Percentiles rank a stretch among this genome's conserved stretches.
These are phyloP conservation scores for Auricularia heimuer DNA, from an alignment of 768 basidiomycete species.

Conservation along the genomic window DNA sequence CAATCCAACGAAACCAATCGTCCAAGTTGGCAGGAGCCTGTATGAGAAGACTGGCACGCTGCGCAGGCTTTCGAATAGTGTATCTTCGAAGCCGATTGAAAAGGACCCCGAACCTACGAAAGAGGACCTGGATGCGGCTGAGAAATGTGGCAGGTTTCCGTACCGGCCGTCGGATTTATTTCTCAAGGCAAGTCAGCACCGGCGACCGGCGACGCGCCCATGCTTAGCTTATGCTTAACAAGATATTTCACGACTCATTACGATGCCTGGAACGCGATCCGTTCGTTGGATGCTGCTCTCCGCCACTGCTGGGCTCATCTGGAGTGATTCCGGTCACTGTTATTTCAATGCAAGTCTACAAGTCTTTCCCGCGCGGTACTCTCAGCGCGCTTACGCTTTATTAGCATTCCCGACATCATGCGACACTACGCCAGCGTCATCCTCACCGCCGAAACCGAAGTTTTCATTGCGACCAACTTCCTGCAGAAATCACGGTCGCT, in stretches of 20 bases:
- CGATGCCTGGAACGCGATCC: constrained; percentile 46
- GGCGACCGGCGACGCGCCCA: constrained; percentile 22
- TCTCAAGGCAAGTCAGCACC: constrained; percentile 34
- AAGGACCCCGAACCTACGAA: constrained; percentile 22
- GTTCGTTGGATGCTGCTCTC: constrained; percentile 47
- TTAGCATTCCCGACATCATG: constrained; percentile 62
- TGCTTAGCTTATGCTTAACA: neutral
- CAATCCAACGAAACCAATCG: constrained; percentile 26
- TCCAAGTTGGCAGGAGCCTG: constrained; percentile 29
- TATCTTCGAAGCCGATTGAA: constrained; percentile 14
- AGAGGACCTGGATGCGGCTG: constrained; percentile 38
- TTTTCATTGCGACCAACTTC: constrained; percentile 61
- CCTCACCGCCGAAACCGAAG: constrained; percentile 49
- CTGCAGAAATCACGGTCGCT: constrained; percentile 45
- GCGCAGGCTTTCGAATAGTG: constrained; percentile 12
- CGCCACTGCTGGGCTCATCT: constrained; percentile 50
- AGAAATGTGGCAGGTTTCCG: constrained; percentile 43
- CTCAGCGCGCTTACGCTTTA: constrained; percentile 3
- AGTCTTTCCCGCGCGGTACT: neutral
- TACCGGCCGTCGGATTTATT: constrained; percentile 48
- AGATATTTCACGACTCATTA: constrained; percentile 59
- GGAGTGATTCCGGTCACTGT: constrained; percentile 55
- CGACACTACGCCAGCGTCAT: constrained; percentile 57
- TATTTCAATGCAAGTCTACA: constrained; percentile 38
- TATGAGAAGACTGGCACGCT: constrained; percentile 28